A percentile compares a stretch with the other conserved stretches of the same genome.
These are phyloP conservation scores for Kwoniella dejecticola DNA, from an alignment of 768 basidiomycete genomes.

Conservation along the genomic window DNA sequence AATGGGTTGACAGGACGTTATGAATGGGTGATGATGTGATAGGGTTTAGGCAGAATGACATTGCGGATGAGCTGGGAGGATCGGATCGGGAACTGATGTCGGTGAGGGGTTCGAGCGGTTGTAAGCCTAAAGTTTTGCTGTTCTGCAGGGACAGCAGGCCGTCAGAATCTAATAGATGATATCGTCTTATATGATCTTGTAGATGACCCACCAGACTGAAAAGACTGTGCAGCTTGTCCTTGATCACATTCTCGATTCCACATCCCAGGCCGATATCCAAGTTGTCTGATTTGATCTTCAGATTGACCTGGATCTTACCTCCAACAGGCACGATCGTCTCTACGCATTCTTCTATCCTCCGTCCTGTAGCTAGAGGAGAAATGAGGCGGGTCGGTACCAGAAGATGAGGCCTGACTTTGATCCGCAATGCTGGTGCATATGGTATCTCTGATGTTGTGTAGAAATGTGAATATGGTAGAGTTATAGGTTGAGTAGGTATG, in stretches of 20 bases:
- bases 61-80: not conserved
- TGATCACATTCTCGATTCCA: not conserved
- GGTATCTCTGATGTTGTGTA: constrained; percentile 3
- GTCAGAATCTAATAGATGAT: too few species aligned
- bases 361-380: constrained; percentile 10
- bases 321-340: constrained; percentile 37
- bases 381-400: constrained; percentile 24
- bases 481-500: constrained; percentile 11
- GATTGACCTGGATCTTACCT: constrained; percentile 18
- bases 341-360: constrained; percentile 34
- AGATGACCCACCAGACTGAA: constrained; percentile 5
- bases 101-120: too few species aligned
- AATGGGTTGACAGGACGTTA: constrained; percentile 4
- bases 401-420: constrained; percentile 27
- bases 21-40: constrained; percentile 16
- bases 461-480: constrained; percentile 11
- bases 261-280: constrained; percentile 5
- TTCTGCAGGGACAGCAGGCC: too few species aligned
- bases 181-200: too few species aligned
- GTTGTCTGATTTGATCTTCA: constrained; percentile 14
- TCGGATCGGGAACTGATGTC: too few species aligned
- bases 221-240: not conserved
- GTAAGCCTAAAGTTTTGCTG: too few species aligned
- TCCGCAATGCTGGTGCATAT: constrained; percentile 14
- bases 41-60: constrained; percentile 11